Conservation (phyloP, 192 early-diverging fungal genomes). For the Umbelopsis sp. region DNA sequence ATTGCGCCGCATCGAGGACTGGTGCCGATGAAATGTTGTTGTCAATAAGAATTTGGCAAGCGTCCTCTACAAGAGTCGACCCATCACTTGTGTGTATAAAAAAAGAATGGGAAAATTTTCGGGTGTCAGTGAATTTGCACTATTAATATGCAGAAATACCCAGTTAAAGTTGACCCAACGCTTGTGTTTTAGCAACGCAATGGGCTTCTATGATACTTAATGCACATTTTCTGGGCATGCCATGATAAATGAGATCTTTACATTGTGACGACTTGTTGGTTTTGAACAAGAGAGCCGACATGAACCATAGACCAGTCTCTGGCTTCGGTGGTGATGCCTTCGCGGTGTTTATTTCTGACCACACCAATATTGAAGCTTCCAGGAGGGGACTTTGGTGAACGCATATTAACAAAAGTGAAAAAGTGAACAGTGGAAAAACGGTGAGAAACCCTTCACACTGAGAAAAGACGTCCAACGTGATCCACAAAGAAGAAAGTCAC, state of each 20-base stretch:
- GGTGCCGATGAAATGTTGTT: constrained; percentile 82
- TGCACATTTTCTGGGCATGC: too few species aligned
- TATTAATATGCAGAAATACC: too few species aligned
- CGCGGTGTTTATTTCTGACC: constrained; percentile 3
- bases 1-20: constrained; percentile 56
- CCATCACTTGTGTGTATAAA: constrained; percentile 43
- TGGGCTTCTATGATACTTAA: too few species aligned
- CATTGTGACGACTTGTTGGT: constrained; percentile 69
- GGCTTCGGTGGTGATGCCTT: neutral
- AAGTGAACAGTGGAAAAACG: constrained; percentile 2
- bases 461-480: neutral
- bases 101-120: neutral
- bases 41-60: constrained; percentile 73
- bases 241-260: constrained; percentile 30
- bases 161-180: too few species aligned
- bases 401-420: neutral
- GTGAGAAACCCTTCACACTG: constrained; percentile 15
- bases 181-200: too few species aligned
- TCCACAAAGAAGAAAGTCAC: constrained; percentile 15
- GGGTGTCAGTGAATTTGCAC: neutral
- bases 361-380: constrained; percentile 1
- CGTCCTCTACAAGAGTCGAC: constrained; percentile 65
- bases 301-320: constrained; percentile 68
- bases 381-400: constrained; percentile 8
- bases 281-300: constrained; percentile 56